Evolutionary conservation across 352 stramenopile genomes (phyloP), one percentile per base, ranked within the genome.

Genomic region (Phytophthora nicotianae): DNA sequence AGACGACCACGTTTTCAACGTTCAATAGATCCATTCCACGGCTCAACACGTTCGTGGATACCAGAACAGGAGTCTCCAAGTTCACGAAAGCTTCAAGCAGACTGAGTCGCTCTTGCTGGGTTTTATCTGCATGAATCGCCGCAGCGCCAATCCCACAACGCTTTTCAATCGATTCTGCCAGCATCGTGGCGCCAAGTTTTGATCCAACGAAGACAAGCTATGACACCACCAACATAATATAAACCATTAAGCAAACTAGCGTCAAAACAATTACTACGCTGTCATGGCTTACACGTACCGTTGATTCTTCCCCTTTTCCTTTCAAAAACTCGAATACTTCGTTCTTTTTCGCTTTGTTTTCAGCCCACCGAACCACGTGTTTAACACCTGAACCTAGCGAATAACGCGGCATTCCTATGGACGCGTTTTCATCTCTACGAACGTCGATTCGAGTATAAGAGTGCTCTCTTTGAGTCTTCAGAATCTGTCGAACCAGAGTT

Each of bases 191-290:
- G 3, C 83, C 85, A 38, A 70, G 33, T 58, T 79, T 85, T 7
- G 85, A 93, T 19, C 72, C 70, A 5, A 93, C 85, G 64, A 91
- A 93, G 21, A 93, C 80, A 24, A 93, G 64, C 85, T 93, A 29
- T 27, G 61, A 10, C 27, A 55, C 24, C 14, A 62, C 33, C 20
- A 60, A 55, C 16, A 46, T 9, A 57, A 17, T 16, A 45, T 17
- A 40, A 47, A 48, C 19, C 16, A 21, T 2, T 17, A 35, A 27
- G 8, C 27, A 35, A 17, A 21, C 27, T 14, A n/a, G n/a, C n/a
- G n/a, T n/a, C n/a, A n/a, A n/a, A n/a, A n/a, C n/a, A n/a, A n/a
- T n/a, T n/a, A n/a, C n/a, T n/a, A n/a, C n/a, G n/a, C n/a, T n/a
- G n/a, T n/a, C n/a, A n/a, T n/a, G n/a, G n/a, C n/a, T 27, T 19